Evolutionary conservation across 495 filamentous ascomycete species (phyloP).

Genomic region (Tuber umbilicatum): DNA sequence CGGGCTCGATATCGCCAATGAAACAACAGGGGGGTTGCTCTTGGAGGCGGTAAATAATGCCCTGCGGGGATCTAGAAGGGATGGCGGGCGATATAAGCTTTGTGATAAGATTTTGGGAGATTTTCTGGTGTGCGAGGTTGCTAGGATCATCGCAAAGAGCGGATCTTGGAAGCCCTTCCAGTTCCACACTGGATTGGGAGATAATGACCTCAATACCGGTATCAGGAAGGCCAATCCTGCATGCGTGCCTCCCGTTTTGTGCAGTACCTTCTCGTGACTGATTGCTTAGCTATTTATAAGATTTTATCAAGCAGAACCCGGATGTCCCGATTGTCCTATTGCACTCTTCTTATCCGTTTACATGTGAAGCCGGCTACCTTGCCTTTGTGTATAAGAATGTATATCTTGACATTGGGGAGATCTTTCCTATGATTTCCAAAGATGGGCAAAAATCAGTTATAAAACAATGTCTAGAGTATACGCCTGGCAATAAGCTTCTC

Average conservation of each 20-base stretch:
- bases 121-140: conserved; percentile 56
- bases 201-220: conserved; percentile 73
- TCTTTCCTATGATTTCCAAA: conserved; percentile 74
- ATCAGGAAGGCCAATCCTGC: conserved; percentile 66
- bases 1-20: conserved; percentile 55
- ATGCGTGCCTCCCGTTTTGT: conserved; percentile 3
- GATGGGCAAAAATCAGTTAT: conserved; percentile 71
- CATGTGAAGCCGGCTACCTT: conserved; percentile 73
- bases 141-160: conserved; percentile 48
- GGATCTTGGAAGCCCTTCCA: conserved; percentile 62
- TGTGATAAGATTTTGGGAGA: conserved; percentile 59
- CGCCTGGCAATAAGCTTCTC: conserved; percentile 67
- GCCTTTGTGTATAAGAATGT: conserved; percentile 73
- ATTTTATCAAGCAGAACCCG: conserved; percentile 62
- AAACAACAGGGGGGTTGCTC: conserved; percentile 35
- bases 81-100: conserved; percentile 48
- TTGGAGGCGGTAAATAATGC: conserved; percentile 39
- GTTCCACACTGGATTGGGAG: conserved; percentile 81
- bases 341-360: conserved; percentile 80
- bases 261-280: conserved; percentile 3
- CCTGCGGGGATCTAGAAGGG: conserved; percentile 32
- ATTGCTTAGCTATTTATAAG: conserved; percentile 54
- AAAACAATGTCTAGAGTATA: conserved; percentile 67
- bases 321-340: conserved; percentile 70
- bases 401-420: conserved; percentile 78